Percentiles rank a stretch among this genome's conserved stretches.
These are phyloP conservation scores for Fonsecaea pedrosoi DNA, from an alignment of 2,329 filamentous ascomycete genomes.

Conservation along the genomic window DNA sequence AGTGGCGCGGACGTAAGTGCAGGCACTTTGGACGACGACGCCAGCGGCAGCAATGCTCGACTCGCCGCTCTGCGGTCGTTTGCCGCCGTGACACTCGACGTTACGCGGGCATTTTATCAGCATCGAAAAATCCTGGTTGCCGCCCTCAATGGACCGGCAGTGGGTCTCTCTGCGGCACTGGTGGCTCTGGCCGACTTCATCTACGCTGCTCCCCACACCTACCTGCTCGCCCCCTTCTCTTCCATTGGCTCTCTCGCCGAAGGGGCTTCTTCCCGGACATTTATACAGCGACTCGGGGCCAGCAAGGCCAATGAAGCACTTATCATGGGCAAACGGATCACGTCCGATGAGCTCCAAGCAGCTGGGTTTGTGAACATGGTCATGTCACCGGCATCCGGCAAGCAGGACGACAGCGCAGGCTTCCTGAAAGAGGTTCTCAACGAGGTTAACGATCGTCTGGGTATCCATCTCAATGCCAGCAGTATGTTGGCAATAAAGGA, in stretches of 20 bases:
- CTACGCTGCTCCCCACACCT: slow-evolving; percentile 80
- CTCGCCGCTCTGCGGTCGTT: slow-evolving; percentile 66
- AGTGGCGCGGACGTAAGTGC: slow-evolving; percentile 4
- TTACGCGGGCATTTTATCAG: slow-evolving; percentile 85
- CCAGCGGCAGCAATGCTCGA: not conserved
- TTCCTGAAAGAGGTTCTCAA: slow-evolving; percentile 74
- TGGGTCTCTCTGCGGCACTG: slow-evolving; percentile 85
- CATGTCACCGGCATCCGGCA: slow-evolving; percentile 66
- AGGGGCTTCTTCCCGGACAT: slow-evolving; percentile 78
- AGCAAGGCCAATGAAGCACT: slow-evolving; percentile 88
- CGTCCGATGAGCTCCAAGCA: slow-evolving; percentile 72
- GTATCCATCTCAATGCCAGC: slow-evolving; percentile 77
- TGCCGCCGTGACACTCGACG: slow-evolving; percentile 83
- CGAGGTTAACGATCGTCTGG: slow-evolving; percentile 82
- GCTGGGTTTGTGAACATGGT: slow-evolving; percentile 87
- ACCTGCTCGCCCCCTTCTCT: slow-evolving; percentile 87
- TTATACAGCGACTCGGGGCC: slow-evolving; percentile 80
- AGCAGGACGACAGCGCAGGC: slow-evolving; percentile 58
- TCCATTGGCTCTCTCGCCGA: slow-evolving; percentile 88
- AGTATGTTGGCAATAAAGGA: slow-evolving; percentile 84
- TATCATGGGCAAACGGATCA: slow-evolving; percentile 82
- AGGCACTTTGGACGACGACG: not conserved
- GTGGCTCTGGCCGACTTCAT: slow-evolving; percentile 87
- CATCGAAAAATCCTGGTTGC: slow-evolving; percentile 93
- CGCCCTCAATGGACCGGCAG: slow-evolving; percentile 87